phyloP scores from a whole-genome alignment of 495 filamentous ascomycete species.

The Pyrenopolyporus hunteri region DNA sequence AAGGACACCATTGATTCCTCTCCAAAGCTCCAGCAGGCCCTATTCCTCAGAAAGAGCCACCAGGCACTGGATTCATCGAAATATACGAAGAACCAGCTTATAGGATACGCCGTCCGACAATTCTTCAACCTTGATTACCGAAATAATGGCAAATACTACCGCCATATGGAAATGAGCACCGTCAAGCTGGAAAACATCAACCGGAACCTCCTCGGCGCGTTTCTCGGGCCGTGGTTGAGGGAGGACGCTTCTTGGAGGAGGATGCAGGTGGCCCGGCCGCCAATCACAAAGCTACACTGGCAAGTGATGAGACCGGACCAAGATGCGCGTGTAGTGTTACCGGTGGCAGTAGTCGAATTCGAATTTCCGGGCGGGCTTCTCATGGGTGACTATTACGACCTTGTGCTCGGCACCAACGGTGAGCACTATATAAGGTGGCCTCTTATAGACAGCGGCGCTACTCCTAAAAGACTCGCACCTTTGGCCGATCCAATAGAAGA shows the following conservation, averaged over 20 bases:
- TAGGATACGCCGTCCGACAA: not conserved
- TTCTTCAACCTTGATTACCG: not conserved
- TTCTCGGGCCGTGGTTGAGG: not conserved
- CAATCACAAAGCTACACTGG: conserved; percentile 7
- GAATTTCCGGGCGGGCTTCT: conserved; percentile 8
- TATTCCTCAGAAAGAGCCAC: not conserved
- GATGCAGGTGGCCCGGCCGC: conserved; percentile 7
- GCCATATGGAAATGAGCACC: not conserved
- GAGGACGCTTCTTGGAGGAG: conserved; percentile 4
- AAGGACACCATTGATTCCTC: not conserved
- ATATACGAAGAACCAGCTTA: not conserved
- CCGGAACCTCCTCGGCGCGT: not conserved
- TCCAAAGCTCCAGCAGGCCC: not conserved
- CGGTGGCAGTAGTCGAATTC: not conserved
- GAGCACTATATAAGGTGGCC: not conserved
- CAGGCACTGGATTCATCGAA: not conserved
- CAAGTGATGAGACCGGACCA: not conserved
- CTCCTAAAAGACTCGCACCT: not conserved
- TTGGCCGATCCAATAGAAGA: not conserved
- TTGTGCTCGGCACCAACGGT: not conserved
- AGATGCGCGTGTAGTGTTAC: not conserved
- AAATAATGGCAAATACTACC: not conserved
- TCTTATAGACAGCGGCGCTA: not conserved
- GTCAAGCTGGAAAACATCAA: not conserved
- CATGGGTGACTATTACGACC: conserved; percentile 1